Percentiles rank a stretch among this genome's conserved stretches.
Evolutionary conservation across 2,329 filamentous ascomycete species (phyloP).

Genomic region (Colletotrichum cordylinicola): DNA sequence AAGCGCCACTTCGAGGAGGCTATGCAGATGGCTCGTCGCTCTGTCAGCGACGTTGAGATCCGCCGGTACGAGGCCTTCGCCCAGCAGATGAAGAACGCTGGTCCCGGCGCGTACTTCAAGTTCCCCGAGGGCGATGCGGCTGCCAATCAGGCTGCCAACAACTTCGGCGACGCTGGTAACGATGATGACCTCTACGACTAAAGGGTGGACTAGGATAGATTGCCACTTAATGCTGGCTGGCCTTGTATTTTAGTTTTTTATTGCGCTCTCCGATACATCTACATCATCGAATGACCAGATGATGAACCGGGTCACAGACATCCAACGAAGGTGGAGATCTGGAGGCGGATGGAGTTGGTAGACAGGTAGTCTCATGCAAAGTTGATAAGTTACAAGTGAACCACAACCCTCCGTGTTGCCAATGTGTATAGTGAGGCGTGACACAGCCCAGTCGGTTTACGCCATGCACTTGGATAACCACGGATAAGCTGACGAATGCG

Average conservation of each 20-base stretch:
- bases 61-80: slow-evolving; percentile 98
- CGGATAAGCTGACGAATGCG: neutral
- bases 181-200: slow-evolving; percentile 98
- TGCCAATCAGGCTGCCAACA: slow-evolving; percentile 63
- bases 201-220: slow-evolving; percentile 34
- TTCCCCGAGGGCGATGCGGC: slow-evolving; percentile 79
- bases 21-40: slow-evolving; percentile 92
- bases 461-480: neutral
- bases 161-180: slow-evolving; percentile 86
- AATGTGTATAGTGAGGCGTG: neutral
- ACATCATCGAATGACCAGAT: slow-evolving; percentile 29
- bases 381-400: neutral
- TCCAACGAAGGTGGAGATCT: slow-evolving; percentile 4
- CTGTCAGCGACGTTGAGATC: slow-evolving; percentile 96
- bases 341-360: slow-evolving; percentile 24
- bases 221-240: slow-evolving; percentile 24
- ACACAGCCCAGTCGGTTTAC: neutral
- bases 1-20: slow-evolving; percentile 98
- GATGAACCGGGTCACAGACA: neutral
- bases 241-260: slow-evolving; percentile 56
- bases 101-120: slow-evolving; percentile 96
- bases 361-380: slow-evolving; percentile 21
- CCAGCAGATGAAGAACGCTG: slow-evolving; percentile 98
- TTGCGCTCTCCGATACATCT: slow-evolving; percentile 39
- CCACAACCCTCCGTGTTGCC: neutral